Evolutionary conservation across 495 filamentous ascomycete genomes (phyloP).

Genomic region (Rhizodiscina lignyota): DNA sequence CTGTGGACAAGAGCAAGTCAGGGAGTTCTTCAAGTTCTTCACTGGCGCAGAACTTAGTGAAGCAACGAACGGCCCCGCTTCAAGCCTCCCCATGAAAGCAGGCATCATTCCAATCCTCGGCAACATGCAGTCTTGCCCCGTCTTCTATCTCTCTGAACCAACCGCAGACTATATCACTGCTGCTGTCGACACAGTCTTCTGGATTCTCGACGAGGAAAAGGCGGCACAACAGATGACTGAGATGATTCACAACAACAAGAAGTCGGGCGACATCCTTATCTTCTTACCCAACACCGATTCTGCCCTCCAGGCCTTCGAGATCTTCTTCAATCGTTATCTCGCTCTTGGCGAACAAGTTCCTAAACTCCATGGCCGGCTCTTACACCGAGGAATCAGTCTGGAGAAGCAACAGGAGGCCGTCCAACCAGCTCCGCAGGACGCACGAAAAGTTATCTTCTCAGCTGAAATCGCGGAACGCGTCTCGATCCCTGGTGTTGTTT

Average conservation of each 20-base stretch:
- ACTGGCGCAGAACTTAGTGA: constrained; percentile 29
- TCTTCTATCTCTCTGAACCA: constrained; percentile 66
- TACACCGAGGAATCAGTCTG: too few relatives aligned
- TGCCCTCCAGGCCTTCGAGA: too few relatives aligned
- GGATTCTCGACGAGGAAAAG: constrained; percentile 75
- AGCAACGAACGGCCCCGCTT: constrained; percentile 8
- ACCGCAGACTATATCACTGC: constrained; percentile 79
- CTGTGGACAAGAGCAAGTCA: constrained; percentile 85
- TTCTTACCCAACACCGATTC: constrained; percentile 26
- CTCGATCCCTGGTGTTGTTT: constrained; percentile 24
- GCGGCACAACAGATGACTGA: too few relatives aligned
- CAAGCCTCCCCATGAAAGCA: constrained; percentile 28
- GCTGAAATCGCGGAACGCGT: constrained; percentile 30
- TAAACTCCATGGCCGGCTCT: too few relatives aligned
- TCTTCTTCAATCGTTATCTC: too few relatives aligned
- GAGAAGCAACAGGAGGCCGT: too few relatives aligned
- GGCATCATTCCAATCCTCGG: constrained; percentile 83
- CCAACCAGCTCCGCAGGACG: constrained; percentile 19
- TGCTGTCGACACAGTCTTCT: constrained; percentile 75
- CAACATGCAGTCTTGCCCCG: constrained; percentile 81
- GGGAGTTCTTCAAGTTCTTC: constrained; percentile 79
- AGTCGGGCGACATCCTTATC: constrained; percentile 68
- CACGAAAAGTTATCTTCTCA: constrained; percentile 22
- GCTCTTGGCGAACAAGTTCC: too few relatives aligned
- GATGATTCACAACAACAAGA: constrained; percentile 77